Evolutionary conservation across 805 yeast genomes (phyloP).

Genomic region (Debaryomyces castellii): DNA sequence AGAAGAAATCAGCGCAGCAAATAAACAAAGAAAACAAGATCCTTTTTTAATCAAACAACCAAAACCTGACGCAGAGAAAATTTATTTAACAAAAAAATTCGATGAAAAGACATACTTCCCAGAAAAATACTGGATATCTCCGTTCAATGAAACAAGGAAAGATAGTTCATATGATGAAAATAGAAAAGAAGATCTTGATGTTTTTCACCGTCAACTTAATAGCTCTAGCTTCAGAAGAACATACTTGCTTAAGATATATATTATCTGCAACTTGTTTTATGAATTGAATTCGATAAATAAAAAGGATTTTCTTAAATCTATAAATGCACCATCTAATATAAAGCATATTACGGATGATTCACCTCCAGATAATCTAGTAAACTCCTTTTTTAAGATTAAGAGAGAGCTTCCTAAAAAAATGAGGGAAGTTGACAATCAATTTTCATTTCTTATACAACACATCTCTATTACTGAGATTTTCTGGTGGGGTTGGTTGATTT

Average conservation of each 20-base stretch:
- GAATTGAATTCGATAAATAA: conserved; percentile 27
- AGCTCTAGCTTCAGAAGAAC: conserved; percentile 24
- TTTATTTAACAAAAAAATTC: conserved; percentile 18
- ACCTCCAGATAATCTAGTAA: conserved; percentile 22
- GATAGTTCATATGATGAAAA: conserved; percentile 15
- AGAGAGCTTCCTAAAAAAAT: conserved; percentile 22
- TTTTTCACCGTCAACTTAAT: conserved; percentile 24
- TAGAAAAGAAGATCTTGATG: conserved; percentile 22
- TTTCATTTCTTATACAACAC: conserved; percentile 26
- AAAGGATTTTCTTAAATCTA: conserved; percentile 15
- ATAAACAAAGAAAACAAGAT: conserved; percentile 16
- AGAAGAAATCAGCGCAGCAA: conserved; percentile 26
- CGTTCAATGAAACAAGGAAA: conserved; percentile 22
- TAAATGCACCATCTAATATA: conserved; percentile 26
- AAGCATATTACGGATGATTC: conserved; percentile 38
- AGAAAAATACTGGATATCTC: conserved; percentile 34
- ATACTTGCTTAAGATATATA: conserved; percentile 29
- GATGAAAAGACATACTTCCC: conserved; percentile 26
- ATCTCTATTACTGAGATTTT: conserved; percentile 25
- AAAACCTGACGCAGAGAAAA: conserved; percentile 12
- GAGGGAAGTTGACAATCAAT: conserved; percentile 23
- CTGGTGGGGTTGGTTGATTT: conserved; percentile 43
- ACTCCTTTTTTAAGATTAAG: conserved; percentile 23
- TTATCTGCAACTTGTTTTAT: conserved; percentile 27
- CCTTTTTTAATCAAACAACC: conserved; percentile 13